Evolutionary conservation across 2,329 filamentous ascomycete genomes (phyloP), one percentile per base, ranked within the genome.

Genomic region (Clarireedia sp.): DNA sequence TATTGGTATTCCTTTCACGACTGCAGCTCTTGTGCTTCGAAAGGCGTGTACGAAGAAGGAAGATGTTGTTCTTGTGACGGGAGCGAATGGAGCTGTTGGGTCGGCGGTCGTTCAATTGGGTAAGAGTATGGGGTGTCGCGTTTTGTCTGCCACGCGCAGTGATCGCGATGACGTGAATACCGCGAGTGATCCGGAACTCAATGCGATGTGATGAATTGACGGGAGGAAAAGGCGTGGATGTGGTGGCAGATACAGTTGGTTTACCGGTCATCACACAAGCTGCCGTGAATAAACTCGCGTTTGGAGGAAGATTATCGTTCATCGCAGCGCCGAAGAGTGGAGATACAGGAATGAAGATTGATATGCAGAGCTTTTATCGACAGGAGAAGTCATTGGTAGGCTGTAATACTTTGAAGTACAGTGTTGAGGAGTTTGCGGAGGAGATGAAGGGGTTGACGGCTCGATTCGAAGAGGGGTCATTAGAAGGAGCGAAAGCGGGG

Each of bases 401-500:
- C 2, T 56, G 58, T 40, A 66, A 66, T 58, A 59, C 60, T 5
- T 48, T 66, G 21, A n/a, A 52, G 7, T 63, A 63, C 55, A 36
- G 44, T 5, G 60, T 57, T 2, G 56, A 59, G 41, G 63, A 63
- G n/a, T 55, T 60, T 48, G 64, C 59, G 2, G 24, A 14, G 16
- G 54, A 59, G 47, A 41, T 66, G 48, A 76, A 82, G 56, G 78
- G 77, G 78, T 83, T 85, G 65, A 56, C 49, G 1, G 16, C 48
- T 8, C 45, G 53, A 23, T 66, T 66, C 50, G 63, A 66, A 16
- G 33, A 45, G 0, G 60, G 59, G 0, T 23, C 29, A 2, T 50
- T 65, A 48, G 56, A 57, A 21, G 51, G 53, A 23, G 38, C 54
- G 10, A 45, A 36, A 17, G 54, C 55, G 8, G 59, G 58, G 6